Conservation (phyloP, 352 stramenopile genomes). For the Thraustochytrium striatum region DNA sequence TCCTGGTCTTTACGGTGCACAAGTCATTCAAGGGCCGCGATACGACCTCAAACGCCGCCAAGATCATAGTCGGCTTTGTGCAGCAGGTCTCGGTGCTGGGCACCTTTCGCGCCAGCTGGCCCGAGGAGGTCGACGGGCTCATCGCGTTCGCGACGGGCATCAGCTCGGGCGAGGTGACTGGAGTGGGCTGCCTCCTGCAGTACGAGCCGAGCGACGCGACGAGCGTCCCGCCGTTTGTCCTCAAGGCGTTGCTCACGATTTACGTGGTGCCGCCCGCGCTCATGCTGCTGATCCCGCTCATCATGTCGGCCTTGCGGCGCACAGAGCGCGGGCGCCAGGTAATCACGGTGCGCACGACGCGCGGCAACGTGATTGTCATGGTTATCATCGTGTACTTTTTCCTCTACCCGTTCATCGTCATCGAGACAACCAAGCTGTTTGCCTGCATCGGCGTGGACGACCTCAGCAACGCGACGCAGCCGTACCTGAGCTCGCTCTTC, state of each 20-base stretch:
- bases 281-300: background rate
- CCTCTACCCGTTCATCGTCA: background rate
- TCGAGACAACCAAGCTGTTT: background rate
- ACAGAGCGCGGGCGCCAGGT: background rate
- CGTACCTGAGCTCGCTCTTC: background rate
- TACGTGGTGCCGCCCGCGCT: background rate
- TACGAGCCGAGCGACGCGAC: background rate
- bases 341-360: background rate
- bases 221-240: background rate
- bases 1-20: background rate
- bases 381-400: background rate
- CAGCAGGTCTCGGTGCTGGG: slow-evolving; percentile 6
- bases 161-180: background rate
- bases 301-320: background rate
- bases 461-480: background rate
- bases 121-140: background rate
- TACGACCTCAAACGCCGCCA: background rate
- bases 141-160: background rate
- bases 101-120: background rate
- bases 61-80: background rate
- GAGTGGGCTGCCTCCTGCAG: background rate
- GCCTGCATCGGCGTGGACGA: background rate
- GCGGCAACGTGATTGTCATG: background rate
- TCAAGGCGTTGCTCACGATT: background rate
- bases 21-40: background rate